Evolutionary conservation across 345 rosid genomes (phyloP).

Genomic region (Bruguiera parviflora): DNA sequence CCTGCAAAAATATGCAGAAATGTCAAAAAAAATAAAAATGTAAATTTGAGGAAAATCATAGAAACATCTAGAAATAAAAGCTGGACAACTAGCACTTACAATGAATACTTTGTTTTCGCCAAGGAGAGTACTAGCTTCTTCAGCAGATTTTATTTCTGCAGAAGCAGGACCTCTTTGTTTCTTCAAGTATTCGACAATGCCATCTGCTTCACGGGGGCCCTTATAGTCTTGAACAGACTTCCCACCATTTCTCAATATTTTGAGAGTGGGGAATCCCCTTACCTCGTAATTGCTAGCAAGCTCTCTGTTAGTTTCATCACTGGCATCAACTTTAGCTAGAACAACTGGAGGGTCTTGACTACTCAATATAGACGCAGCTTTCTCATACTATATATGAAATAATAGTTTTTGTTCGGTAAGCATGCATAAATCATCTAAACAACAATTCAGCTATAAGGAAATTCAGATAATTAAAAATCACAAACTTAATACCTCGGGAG

Average conservation of each 20-base stretch:
- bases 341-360: conserved; percentile 55
- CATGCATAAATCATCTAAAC: not conserved
- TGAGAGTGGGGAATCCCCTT: conserved; percentile 83
- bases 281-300: conserved; percentile 54
- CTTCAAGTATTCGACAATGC: conserved; percentile 74
- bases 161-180: conserved; percentile 96
- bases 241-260: conserved; percentile 85
- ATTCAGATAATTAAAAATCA: not conserved
- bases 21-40: too few relatives aligned
- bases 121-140: conserved; percentile 53
- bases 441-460: not conserved
- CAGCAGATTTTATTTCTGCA: conserved; percentile 61
- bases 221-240: conserved; percentile 75
- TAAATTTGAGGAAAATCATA: not conserved
- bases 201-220: conserved; percentile 94
- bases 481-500: conserved; percentile 67
- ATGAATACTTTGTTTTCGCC: conserved; percentile 61
- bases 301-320: conserved; percentile 59
- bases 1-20: conserved; percentile 39
- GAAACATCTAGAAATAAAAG: not conserved
- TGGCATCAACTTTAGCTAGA: conserved; percentile 93
- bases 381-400: conserved; percentile 62
- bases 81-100: conserved; percentile 43
- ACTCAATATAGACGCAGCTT: conserved; percentile 82
- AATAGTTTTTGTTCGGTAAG: not conserved